Percentiles rank a stretch among this genome's conserved stretches.
Evolutionary conservation across 345 rosid genomes (phyloP).

Genomic region (Boechera stricta): DNA sequence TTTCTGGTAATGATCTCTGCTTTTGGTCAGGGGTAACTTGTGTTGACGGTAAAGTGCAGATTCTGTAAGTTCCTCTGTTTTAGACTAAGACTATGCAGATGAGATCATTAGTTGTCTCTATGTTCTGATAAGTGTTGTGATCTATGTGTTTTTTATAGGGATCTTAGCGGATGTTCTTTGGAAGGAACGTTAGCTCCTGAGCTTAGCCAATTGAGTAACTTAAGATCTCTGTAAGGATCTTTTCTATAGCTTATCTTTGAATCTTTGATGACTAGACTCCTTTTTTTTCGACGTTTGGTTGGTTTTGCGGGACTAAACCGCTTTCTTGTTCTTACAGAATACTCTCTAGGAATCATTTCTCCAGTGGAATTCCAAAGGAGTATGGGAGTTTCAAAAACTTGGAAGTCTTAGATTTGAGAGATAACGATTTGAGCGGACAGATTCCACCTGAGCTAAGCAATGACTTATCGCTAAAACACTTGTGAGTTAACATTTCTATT

Average conservation of each 20-base stretch:
- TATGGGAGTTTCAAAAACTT: slow-evolving; percentile 61
- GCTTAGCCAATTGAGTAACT: slow-evolving; percentile 67
- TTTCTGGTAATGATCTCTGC: slow-evolving; percentile 58
- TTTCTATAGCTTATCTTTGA: slow-evolving; percentile 30
- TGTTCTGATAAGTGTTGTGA: slow-evolving; percentile 39
- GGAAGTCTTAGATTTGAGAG: slow-evolving; percentile 75
- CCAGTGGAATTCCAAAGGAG: slow-evolving; percentile 74
- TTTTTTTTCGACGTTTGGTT: slow-evolving; percentile 37
- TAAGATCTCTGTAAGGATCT: slow-evolving; percentile 77
- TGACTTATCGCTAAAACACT: slow-evolving; percentile 55
- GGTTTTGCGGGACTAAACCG: slow-evolving; percentile 27
- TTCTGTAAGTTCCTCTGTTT: slow-evolving; percentile 70
- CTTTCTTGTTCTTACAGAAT: slow-evolving; percentile 47
- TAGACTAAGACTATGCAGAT: slow-evolving; percentile 57
- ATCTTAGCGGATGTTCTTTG: slow-evolving; percentile 64
- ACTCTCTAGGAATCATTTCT: slow-evolving; percentile 62
- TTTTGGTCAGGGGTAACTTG: slow-evolving; percentile 81
- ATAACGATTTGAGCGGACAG: slow-evolving; percentile 68
- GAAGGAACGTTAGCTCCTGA: slow-evolving; percentile 76
- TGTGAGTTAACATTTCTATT: slow-evolving; percentile 67
- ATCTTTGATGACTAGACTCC: slow-evolving; percentile 56
- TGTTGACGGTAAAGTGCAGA: slow-evolving; percentile 67
- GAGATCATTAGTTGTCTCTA: slow-evolving; percentile 44
- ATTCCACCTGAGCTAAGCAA: slow-evolving; percentile 64
- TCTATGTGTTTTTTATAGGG: slow-evolving; percentile 56